phyloP scores from a whole-genome alignment of 495 filamentous ascomycete genomes.

The Aspergillus saccharolyticus region DNA sequence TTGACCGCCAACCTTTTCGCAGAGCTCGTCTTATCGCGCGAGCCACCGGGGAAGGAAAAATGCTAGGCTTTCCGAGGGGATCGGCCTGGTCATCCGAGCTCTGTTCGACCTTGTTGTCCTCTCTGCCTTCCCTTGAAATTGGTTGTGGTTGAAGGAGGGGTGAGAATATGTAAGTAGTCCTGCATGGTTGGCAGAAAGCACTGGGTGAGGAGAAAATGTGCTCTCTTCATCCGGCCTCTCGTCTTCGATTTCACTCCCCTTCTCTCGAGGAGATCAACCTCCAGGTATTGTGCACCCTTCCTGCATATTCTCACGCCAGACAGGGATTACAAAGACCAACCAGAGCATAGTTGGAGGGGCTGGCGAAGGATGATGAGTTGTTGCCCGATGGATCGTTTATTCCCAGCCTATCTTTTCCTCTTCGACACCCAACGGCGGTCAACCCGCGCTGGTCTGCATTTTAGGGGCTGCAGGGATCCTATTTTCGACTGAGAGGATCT shows the following conservation, averaged over 20 bases:
- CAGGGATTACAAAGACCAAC: neutral
- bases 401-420: constrained; percentile 3
- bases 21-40: constrained; percentile 12
- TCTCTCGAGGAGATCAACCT: neutral
- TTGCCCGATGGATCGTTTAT: constrained; percentile 11
- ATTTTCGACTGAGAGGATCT: neutral
- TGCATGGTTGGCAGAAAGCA: neutral
- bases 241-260: neutral
- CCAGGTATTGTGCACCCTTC: neutral
- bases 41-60: neutral
- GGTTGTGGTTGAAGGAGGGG: neutral
- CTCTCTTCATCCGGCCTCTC: neutral
- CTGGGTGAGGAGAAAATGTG: neutral
- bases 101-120: neutral
- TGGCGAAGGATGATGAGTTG: constrained; percentile 5
- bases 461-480: neutral
- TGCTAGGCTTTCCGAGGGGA: neutral
- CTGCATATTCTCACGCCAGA: constrained; percentile 3
- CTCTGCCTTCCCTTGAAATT: neutral
- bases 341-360: neutral
- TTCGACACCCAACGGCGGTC: constrained; percentile 10
- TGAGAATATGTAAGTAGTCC: neutral
- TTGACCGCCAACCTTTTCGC: constrained; percentile 21
- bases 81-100: neutral
- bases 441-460: neutral